Base-by-base conservation (phyloP, 371 early-diverging fungal species). In the Mortierella sp. region DNA sequence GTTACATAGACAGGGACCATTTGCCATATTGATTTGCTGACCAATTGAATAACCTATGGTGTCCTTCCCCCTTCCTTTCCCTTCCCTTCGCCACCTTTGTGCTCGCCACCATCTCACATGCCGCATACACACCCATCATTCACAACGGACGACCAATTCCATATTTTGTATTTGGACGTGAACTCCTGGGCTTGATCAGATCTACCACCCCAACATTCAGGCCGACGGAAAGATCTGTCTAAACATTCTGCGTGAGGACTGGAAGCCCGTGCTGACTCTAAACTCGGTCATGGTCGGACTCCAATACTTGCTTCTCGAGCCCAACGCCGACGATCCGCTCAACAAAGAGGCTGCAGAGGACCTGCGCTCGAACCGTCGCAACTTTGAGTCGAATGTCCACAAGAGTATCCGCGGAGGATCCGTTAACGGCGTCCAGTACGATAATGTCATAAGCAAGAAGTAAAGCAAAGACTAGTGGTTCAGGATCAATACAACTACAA, bases 151-250 rank as follows among this genome's bases (percentile, higher is more conserved):
- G 10, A 35, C 7, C 10, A 6, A 16, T 58, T 32, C 11, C 18
- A 32, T 68, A 14, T 60, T 71, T 38, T 8, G 2, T 24, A 27
- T 8, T 51, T 65, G 44, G 60, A 18, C 18, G 29, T 72, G 11
- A n/a, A 49, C 43, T 54, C 24, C 7, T 68, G 38, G 51, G 51
- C 68, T n/a, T 60, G n/a, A 14, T 24, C 79, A 95, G 92, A 97
- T 98, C 75, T 98, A 97, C 89, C 99, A 99, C 89, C 99, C 99
- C 54, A 99, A 99, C 89, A 99, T 99, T 80, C 98, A 99, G 87
- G 91, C 97, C 18, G 97, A 98, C 63, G 99, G 99, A 60, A 97
- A 98, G 79, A 97, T 99, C 55, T 99, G 99, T 85, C 89, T 99
- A 68, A 99, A 99, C 89, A 99, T 99, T 78, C 91, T 99, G 79